A percentile compares a stretch with the other conserved stretches of the same genome.
Conservation (phyloP, 2,329 filamentous ascomycete species). For the Phoma sp. region DNA sequence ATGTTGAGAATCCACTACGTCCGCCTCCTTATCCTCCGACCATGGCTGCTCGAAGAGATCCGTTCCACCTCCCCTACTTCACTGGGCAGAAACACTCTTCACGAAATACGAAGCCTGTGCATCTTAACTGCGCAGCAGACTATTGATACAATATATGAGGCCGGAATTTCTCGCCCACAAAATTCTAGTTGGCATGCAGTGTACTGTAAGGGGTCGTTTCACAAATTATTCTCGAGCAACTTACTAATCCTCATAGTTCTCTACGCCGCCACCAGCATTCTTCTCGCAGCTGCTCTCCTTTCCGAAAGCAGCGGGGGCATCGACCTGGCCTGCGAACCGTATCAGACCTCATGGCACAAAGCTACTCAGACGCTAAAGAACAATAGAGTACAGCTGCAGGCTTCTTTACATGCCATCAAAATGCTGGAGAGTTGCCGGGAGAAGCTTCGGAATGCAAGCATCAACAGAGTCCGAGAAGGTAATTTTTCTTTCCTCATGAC, state of each 20-base stretch:
- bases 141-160: neutral
- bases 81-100: neutral
- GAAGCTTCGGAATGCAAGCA: neutral
- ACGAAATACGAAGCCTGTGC: neutral
- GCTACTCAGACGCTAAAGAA: neutral
- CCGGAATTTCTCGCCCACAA: neutral
- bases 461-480: too few species aligned
- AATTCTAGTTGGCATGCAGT: neutral
- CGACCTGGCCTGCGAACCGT: neutral
- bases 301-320: neutral
- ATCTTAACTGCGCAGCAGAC: neutral
- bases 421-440: neutral
- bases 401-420: neutral
- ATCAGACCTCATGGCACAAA: neutral
- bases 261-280: neutral
- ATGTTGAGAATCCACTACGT: neutral
- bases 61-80: neutral
- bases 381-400: neutral
- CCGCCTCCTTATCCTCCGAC: neutral
- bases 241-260: neutral
- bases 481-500: neutral
- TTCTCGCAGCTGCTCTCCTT: neutral
- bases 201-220: neutral
- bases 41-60: neutral
- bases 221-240: neutral